Conservation (phyloP, 2,329 filamentous ascomycete genomes). For the Calcarisporium arbuscula region DNA sequence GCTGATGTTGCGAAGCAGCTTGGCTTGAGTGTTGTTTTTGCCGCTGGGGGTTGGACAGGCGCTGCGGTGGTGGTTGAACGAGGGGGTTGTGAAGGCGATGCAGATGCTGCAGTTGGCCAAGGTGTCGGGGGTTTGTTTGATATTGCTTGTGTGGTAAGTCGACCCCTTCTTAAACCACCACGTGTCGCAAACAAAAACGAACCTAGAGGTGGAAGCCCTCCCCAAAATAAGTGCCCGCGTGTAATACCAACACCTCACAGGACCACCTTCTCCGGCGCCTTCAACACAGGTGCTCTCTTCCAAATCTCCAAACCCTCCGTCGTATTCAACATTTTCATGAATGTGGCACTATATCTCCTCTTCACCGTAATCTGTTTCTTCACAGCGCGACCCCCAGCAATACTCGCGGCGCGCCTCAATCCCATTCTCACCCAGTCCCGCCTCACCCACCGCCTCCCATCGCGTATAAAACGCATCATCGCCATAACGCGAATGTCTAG, state of each 20-base stretch:
- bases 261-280: slow-evolving; percentile 62
- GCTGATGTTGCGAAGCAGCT: slow-evolving; percentile 61
- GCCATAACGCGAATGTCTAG: slow-evolving; percentile 47
- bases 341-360: slow-evolving; percentile 55
- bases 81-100: slow-evolving; percentile 46
- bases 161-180: not conserved
- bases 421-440: slow-evolving; percentile 24
- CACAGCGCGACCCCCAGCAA: slow-evolving; percentile 35
- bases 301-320: slow-evolving; percentile 53
- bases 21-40: slow-evolving; percentile 58
- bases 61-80: slow-evolving; percentile 43
- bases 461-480: slow-evolving; percentile 25
- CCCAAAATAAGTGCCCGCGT: not conserved
- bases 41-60: slow-evolving; percentile 58
- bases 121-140: slow-evolving; percentile 39
- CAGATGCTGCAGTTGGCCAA: slow-evolving; percentile 47
- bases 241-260: slow-evolving; percentile 28
- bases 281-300: slow-evolving; percentile 56
- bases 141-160: slow-evolving; percentile 42
- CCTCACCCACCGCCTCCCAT: slow-evolving; percentile 22
- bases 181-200: no score
- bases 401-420: slow-evolving; percentile 26
- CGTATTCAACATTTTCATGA: slow-evolving; percentile 61
- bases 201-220: not conserved
- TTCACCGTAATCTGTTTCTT: slow-evolving; percentile 58